These are phyloP conservation scores for Helicocarpus griseus DNA, from an alignment of 2,329 filamentous ascomycete genomes.

Conservation along the genomic window DNA sequence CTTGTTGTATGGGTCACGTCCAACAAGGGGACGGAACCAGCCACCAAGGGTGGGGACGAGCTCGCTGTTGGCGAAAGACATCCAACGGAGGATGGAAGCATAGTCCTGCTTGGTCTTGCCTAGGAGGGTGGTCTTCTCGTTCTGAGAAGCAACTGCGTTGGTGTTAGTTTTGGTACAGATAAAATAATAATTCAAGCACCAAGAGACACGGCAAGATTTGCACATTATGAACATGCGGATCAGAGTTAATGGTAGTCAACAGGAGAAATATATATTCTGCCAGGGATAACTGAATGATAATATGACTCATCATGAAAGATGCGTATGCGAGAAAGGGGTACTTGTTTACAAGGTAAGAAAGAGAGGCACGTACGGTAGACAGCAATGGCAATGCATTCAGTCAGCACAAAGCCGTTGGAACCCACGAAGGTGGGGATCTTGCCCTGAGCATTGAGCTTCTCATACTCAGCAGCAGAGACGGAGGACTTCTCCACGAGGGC, in stretches of 20 bases:
- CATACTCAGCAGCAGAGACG: slow-evolving; percentile 64
- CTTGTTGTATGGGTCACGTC: slow-evolving; percentile 89
- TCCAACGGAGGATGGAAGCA: slow-evolving; percentile 94
- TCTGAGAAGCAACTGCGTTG: slow-evolving; percentile 82
- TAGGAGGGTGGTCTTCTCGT: slow-evolving; percentile 98
- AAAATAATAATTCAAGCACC: neutral
- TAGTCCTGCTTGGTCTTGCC: slow-evolving; percentile 99
- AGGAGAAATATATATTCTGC: slow-evolving; percentile 63
- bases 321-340: slow-evolving; percentile 11
- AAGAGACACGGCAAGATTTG: slow-evolving; percentile 16
- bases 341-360: too few relatives aligned
- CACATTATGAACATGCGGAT: slow-evolving; percentile 43
- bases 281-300: slow-evolving; percentile 87
- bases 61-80: slow-evolving; percentile 93
- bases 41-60: slow-evolving; percentile 60
- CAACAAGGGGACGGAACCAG: slow-evolving; percentile 83
- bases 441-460: slow-evolving; percentile 75
- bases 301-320: slow-evolving; percentile 60
- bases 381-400: slow-evolving; percentile 86
- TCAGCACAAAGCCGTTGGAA: slow-evolving; percentile 79
- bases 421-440: slow-evolving; percentile 91
- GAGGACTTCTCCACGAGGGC: slow-evolving; percentile 65
- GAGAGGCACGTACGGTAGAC: slow-evolving; percentile 75
- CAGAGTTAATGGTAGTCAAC: slow-evolving; percentile 69
- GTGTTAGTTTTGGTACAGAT: slow-evolving; percentile 1